Base-by-base conservation (phyloP, 768 basidiomycete species). In the Phanerochaete sordida region DNA sequence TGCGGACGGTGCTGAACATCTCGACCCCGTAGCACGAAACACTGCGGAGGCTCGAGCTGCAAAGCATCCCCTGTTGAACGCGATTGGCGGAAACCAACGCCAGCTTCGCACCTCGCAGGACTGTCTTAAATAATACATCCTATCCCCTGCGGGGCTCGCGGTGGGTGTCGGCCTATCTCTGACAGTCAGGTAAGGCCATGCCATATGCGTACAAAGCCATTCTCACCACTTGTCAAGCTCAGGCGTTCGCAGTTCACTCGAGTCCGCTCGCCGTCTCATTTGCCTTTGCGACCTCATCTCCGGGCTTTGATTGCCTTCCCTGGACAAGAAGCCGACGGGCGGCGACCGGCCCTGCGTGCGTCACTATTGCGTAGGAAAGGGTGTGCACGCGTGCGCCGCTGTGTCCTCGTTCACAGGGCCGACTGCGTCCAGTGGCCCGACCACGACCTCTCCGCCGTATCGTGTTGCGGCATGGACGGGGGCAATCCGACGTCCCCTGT, bases 401-500 rank as follows among this genome's bases (percentile, higher is more conserved):
- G n/a, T 26, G 26, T 49, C 48, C 2, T 49, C 23, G 48, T n/a
- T 13, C 39, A 11, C 39, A 43, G 39, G 39, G 39, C 11, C 48
- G 13, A 28, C 48, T 49, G 3, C 48, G 48, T 26, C 48, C 28
- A 27, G 28, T 30, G 15, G 48, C 24, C 48, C 15, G 26, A 30
- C 28, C 13, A n/a, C 48, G 9, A 49, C 48, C 24, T 49, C 15
- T 49, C 48, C 4, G 24, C 24, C 48, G 24, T 49, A 16, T 30
- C 19, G 44, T 33, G 44, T 16, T 19, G 56, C 45, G 26, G 19
- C 27, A 33, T 60, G 56, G 45, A 56, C 37, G 60, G 30, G 37
- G 19, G 28, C 54, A 44, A 50, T 15, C 79, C 81, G 13, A 79
- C 81, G 4, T 79, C 80, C 45, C 79, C 83, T 12, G 65, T 72